phyloP scores from a whole-genome alignment of 2,329 filamentous ascomycete species.

The Beauveria bassiana region DNA sequence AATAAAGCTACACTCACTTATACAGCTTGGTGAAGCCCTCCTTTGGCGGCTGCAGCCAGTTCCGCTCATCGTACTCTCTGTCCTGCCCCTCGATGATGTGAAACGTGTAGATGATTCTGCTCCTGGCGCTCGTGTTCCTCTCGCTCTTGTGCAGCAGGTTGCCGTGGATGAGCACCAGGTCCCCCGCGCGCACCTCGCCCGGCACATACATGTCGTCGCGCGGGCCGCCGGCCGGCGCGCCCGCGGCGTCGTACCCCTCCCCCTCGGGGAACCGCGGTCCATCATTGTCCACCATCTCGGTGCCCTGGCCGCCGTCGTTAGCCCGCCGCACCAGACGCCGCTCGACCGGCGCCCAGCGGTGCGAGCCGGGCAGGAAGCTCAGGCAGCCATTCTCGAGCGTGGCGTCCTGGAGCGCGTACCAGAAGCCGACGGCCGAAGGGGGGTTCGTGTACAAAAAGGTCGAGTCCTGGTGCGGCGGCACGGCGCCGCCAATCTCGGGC shows the following conservation, averaged over 20 bases:
- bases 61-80: constrained; percentile 70
- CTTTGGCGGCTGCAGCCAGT: constrained; percentile 85
- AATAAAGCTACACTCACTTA: constrained; percentile 14
- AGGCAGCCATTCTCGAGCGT: constrained; percentile 81
- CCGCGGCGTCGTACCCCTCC: constrained; percentile 37
- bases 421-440: constrained; percentile 87
- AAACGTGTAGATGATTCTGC: constrained; percentile 93
- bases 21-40: constrained; percentile 70
- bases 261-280: constrained; percentile 54
- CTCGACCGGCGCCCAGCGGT: constrained; percentile 62
- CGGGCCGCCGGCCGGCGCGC: constrained; percentile 27
- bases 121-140: constrained; percentile 78
- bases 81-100: constrained; percentile 83
- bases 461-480: constrained; percentile 85
- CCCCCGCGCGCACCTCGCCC: constrained; percentile 84
- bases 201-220: constrained; percentile 59
- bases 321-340: constrained; percentile 66
- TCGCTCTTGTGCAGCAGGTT: constrained; percentile 95
- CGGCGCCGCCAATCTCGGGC: constrained; percentile 87
- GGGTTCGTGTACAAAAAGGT: constrained; percentile 88
- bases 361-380: constrained; percentile 76
- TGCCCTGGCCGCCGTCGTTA: constrained; percentile 42
- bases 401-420: constrained; percentile 94
- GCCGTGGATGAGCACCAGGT: constrained; percentile 87
- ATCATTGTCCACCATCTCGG: constrained; percentile 63